Evolutionary conservation across 345 rosid genomes (phyloP).

Genomic region (Camelina hispida): DNA sequence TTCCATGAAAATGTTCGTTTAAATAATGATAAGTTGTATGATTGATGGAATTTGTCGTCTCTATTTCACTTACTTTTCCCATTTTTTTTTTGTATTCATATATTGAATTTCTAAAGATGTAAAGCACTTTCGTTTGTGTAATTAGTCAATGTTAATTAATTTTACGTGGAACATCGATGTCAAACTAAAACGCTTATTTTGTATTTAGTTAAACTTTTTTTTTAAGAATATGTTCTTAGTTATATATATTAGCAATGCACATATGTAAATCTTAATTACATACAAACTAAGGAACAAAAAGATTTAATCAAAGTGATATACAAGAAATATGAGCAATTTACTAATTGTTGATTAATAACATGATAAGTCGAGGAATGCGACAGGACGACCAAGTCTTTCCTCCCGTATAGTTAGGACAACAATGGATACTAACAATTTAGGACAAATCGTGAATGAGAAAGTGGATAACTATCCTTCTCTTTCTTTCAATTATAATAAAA

Average conservation of each 20-base stretch:
- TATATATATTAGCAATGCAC: too few species aligned
- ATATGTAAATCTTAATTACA: too few species aligned
- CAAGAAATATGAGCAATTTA: too few species aligned
- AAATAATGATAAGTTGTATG: slow-evolving; percentile 1
- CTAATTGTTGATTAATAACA: not conserved
- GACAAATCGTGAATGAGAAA: not conserved
- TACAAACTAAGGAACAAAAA: too few species aligned
- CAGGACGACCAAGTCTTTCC: slow-evolving; percentile 12
- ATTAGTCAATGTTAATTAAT: not conserved
- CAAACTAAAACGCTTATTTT: too few species aligned
- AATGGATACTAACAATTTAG: too few species aligned
- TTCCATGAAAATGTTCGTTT: slow-evolving; percentile 20
- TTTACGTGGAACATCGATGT: not conserved
- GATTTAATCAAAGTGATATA: too few species aligned
- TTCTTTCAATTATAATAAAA: not conserved
- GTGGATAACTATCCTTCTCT: not conserved
- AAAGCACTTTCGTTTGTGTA: slow-evolving; percentile 8
- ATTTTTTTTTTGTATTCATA: not conserved
- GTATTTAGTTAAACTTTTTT: too few species aligned
- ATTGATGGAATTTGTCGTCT: slow-evolving; percentile 2
- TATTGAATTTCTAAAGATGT: slow-evolving; percentile 6
- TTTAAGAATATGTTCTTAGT: too few species aligned
- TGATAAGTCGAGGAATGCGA: not conserved
- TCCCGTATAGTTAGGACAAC: not conserved
- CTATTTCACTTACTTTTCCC: not conserved